phyloP scores from a whole-genome alignment of 352 stramenopile genomes.

The Pythium diclinum region DNA sequence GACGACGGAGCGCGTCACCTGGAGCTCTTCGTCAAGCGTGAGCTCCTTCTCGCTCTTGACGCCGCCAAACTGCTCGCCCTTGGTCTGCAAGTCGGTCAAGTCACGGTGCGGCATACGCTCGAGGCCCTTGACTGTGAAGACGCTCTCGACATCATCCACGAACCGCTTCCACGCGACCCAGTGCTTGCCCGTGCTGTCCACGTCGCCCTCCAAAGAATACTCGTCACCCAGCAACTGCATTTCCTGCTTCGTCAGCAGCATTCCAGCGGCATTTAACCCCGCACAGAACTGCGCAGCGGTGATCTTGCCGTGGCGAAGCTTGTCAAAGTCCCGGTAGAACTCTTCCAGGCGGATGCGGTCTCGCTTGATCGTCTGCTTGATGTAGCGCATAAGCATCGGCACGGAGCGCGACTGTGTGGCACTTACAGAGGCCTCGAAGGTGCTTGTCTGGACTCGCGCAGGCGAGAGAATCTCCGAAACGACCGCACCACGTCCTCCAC shows the following conservation, averaged over 20 bases:
- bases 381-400: constrained; percentile 73
- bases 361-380: constrained; percentile 78
- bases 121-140: constrained; percentile 76
- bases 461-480: constrained; percentile 63
- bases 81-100: constrained; percentile 40
- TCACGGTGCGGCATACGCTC: constrained; percentile 63
- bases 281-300: constrained; percentile 61
- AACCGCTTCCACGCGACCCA: constrained; percentile 76
- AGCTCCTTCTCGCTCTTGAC: constrained; percentile 53
- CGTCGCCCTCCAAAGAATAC: constrained; percentile 52
- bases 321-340: constrained; percentile 84
- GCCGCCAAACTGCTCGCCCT: constrained; percentile 57
- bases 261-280: constrained; percentile 50
- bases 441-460: constrained; percentile 35
- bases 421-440: constrained; percentile 35
- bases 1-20: constrained; percentile 44
- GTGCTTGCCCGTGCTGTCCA: constrained; percentile 56
- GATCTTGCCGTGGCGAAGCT: constrained; percentile 75
- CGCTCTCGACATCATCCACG: constrained; percentile 76
- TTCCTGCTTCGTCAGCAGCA: constrained; percentile 59
- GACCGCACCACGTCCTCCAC: constrained; percentile 27
- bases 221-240: constrained; percentile 49
- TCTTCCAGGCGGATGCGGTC: constrained; percentile 80
- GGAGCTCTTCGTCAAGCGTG: constrained; percentile 40
- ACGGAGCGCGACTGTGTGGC: constrained; percentile 44